Conservation (phyloP, 2,329 filamentous ascomycete species). For the Thermoascus crustaceus region DNA sequence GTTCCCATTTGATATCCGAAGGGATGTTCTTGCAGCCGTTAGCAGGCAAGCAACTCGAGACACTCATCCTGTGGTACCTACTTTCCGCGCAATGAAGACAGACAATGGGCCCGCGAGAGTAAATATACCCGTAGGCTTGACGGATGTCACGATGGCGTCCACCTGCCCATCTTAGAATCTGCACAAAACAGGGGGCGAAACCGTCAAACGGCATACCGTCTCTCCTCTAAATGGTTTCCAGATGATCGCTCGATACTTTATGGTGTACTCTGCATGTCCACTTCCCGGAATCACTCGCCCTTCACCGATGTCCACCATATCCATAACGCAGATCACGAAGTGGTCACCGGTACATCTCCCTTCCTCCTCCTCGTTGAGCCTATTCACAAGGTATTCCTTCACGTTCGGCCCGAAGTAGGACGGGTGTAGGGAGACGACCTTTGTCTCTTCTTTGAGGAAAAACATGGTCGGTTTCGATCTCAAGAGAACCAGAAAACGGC, state of each 20-base stretch:
- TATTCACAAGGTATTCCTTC: constrained; percentile 80
- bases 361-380: constrained; percentile 87
- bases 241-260: constrained; percentile 89
- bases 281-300: constrained; percentile 86
- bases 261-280: constrained; percentile 87
- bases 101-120: constrained; percentile 41
- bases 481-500: too few relatives aligned
- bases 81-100: constrained; percentile 55
- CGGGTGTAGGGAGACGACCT: constrained; percentile 87
- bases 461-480: too few relatives aligned
- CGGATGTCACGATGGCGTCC: constrained; percentile 84
- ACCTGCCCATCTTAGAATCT: constrained; percentile 51
- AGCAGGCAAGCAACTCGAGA: constrained; percentile 6
- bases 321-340: constrained; percentile 97
- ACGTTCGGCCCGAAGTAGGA: constrained; percentile 95
- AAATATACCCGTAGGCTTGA: constrained; percentile 83
- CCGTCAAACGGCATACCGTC: constrained; percentile 56
- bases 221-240: constrained; percentile 98
- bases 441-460: constrained; percentile 95
- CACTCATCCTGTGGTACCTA: constrained; percentile 41
- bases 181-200: constrained; percentile 11
- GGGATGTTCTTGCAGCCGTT: constrained; percentile 54
- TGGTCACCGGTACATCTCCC: constrained; percentile 92
- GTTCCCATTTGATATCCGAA: constrained; percentile 84
- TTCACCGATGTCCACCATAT: constrained; percentile 89